A percentile compares a stretch with the other conserved stretches of the same genome.
These are phyloP conservation scores for Yamadazyma membranifaciens DNA, from an alignment of 1,139 yeast species.

Conservation along the genomic window DNA sequence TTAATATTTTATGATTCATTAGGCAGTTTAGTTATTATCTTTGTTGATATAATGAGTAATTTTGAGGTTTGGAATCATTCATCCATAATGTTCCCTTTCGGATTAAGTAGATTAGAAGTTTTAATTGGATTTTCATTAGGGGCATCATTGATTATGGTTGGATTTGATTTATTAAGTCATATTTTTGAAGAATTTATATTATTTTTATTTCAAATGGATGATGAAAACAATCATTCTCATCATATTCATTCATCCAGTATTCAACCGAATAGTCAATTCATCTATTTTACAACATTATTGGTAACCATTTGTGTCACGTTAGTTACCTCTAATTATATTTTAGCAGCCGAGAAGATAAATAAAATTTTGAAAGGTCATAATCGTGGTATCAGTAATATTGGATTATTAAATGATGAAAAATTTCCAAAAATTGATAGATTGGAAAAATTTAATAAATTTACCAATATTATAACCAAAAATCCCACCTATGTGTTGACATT, in stretches of 20 bases:
- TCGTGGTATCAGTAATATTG: slow-evolving; percentile 16
- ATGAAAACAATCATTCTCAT: slow-evolving; percentile 40
- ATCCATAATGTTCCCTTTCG: slow-evolving; percentile 87
- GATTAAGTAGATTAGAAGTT: slow-evolving; percentile 84
- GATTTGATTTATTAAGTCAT: slow-evolving; percentile 84
- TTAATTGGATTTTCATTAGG: slow-evolving; percentile 85
- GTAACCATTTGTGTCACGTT: slow-evolving; percentile 32
- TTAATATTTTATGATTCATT: slow-evolving; percentile 82
- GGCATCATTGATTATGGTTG: slow-evolving; percentile 84
- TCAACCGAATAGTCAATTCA: slow-evolving; percentile 11
- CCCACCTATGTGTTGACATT: slow-evolving; percentile 68
- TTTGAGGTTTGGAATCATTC: slow-evolving; percentile 89
- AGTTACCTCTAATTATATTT: slow-evolving; percentile 35
- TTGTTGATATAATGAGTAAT: slow-evolving; percentile 79
- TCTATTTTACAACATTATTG: slow-evolving; percentile 29
- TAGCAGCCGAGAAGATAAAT: slow-evolving; percentile 34
- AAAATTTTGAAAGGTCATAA: slow-evolving; percentile 28
- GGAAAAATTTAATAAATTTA: slow-evolving; percentile 13
- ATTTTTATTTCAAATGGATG: slow-evolving; percentile 41
- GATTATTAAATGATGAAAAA: slow-evolving; percentile 12
- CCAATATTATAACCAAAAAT: slow-evolving; percentile 33
- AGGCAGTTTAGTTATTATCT: slow-evolving; percentile 68
- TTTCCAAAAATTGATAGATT: slow-evolving; percentile 9
- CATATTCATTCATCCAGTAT: slow-evolving; percentile 48
- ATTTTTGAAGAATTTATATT: slow-evolving; percentile 72